A percentile compares a stretch with the other conserved stretches of the same genome.
phyloP scores from a whole-genome alignment of 352 stramenopile genomes.

The Thraustotheca clavata region DNA sequence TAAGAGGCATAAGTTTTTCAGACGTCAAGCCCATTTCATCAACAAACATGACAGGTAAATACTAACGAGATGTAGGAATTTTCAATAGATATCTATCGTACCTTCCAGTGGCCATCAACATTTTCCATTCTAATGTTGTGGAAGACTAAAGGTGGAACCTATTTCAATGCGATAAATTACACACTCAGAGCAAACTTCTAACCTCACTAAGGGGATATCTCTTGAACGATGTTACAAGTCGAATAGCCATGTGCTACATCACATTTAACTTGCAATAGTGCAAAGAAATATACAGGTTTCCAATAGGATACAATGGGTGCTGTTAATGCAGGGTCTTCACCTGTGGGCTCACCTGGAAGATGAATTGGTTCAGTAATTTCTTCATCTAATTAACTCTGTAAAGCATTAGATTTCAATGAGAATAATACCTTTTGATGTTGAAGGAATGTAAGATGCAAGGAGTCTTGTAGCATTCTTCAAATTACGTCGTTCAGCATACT shows the following conservation, averaged over 20 bases:
- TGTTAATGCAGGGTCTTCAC: conserved; percentile 26
- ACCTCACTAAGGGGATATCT: conserved; percentile 59
- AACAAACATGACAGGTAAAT: conserved; percentile 66
- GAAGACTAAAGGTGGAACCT: conserved; percentile 46
- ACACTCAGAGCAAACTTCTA: neutral
- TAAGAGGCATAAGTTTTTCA: conserved; percentile 62
- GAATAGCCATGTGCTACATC: conserved; percentile 39
- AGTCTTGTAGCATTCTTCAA: conserved; percentile 55
- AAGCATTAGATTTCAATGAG: neutral
- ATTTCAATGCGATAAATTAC: neutral
- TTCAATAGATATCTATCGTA: neutral
- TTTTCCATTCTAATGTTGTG: conserved; percentile 57
- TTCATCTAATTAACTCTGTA: neutral
- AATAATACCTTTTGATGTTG: too few relatives aligned
- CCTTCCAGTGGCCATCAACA: conserved; percentile 38
- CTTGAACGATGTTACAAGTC: conserved; percentile 66
- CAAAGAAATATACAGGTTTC: conserved; percentile 34
- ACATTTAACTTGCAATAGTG: neutral
- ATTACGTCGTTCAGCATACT: conserved; percentile 47
- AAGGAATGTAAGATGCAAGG: conserved; percentile 27
- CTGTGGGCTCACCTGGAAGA: neutral
- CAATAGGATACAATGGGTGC: conserved; percentile 52
- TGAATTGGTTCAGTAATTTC: neutral
- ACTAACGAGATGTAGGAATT: conserved; percentile 23
- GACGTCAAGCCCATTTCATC: conserved; percentile 63